These are phyloP conservation scores for Apophysomyces variabilis DNA, from an alignment of 371 early-diverging fungal species.

Conservation along the genomic window DNA sequence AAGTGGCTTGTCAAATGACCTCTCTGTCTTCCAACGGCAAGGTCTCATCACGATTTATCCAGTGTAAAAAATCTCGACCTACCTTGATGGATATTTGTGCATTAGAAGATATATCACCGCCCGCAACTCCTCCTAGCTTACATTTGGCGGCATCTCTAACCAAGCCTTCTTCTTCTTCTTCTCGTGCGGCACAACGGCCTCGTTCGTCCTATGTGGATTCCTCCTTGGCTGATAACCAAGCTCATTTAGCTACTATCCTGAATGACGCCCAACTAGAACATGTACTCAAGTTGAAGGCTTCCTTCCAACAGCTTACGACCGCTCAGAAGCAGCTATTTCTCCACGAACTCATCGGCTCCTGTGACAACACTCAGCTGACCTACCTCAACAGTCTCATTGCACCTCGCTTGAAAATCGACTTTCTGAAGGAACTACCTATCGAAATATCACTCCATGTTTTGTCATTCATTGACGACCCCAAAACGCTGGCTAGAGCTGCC, in stretches of 20 bases:
- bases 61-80: conserved; percentile 19
- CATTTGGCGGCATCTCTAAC: conserved; percentile 22
- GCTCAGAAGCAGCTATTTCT: conserved; percentile 33
- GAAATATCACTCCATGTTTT: conserved; percentile 75
- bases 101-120: conserved; percentile 11
- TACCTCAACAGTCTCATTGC: conserved; percentile 52
- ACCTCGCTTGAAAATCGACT: conserved; percentile 73
- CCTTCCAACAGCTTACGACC: conserved; percentile 30
- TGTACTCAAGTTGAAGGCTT: conserved; percentile 27
- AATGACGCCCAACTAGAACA: conserved; percentile 44
- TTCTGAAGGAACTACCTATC: conserved; percentile 68
- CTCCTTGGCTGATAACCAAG: conserved; percentile 23
- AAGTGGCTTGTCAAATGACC: conserved; percentile 15
- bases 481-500: conserved; percentile 68
- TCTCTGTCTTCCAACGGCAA: conserved; percentile 3
- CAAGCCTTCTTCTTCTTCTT: conserved; percentile 21
- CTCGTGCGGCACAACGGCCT: conserved; percentile 35
- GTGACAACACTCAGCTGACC: conserved; percentile 52
- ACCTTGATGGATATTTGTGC: conserved; percentile 33
- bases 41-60: conserved; percentile 3
- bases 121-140: too few species aligned
- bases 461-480: conserved; percentile 60
- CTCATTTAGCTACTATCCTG: conserved; percentile 32
- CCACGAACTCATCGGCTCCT: conserved; percentile 43
- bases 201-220: conserved; percentile 20